Evolutionary conservation across 495 filamentous ascomycete genomes (phyloP), one percentile per base, ranked within the genome.

Genomic region (Aspergillus egyptiacus): DNA sequence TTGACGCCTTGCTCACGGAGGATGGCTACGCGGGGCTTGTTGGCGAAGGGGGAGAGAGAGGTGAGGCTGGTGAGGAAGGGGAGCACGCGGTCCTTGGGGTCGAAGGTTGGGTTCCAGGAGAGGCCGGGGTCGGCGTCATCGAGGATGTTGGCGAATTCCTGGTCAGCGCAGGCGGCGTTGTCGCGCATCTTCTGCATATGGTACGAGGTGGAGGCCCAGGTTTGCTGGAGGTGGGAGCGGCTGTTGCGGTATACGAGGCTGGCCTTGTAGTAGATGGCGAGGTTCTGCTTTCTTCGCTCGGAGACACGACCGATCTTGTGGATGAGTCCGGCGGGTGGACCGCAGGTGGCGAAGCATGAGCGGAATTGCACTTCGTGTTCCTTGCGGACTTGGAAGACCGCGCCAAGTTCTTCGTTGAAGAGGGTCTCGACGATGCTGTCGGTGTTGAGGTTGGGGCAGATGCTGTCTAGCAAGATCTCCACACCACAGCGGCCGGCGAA

Each of bases 391-490:
- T 98, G 91, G 78, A 97, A 97, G 25, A 98, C 86, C 14, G 91
- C 93, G 48, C 91, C 91, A n/a, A 98, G 79, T 65, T 97, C 93
- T 63, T 97, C 94, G 59, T 87, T 95, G 76, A 98, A 97, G 5
- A 98, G 77, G 1, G 85, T 78, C 44, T 85, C 80, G 3, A 94
- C 66, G 38, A 94, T 61, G 58, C 86, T 78, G 10, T 71, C 64
- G 17, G 82, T 67, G 37, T 83, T 73, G 45, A 69, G 72, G 15
- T 62, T 73, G 31, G 60, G 58, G 59, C 68, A 75, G 41, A 95
- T 74, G 33, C 73, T 77, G 61, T 95, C 91, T 51, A 96, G 69
- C 77, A 87, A 85, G 31, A 97, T 71, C 45, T 91, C 84, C 19
- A 87, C 78, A 50, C 94, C 94, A 57, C 90, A 95, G 34, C 93